phyloP scores from a whole-genome alignment of 2,329 filamentous ascomycete species.

The Colletotrichum australisinense region DNA sequence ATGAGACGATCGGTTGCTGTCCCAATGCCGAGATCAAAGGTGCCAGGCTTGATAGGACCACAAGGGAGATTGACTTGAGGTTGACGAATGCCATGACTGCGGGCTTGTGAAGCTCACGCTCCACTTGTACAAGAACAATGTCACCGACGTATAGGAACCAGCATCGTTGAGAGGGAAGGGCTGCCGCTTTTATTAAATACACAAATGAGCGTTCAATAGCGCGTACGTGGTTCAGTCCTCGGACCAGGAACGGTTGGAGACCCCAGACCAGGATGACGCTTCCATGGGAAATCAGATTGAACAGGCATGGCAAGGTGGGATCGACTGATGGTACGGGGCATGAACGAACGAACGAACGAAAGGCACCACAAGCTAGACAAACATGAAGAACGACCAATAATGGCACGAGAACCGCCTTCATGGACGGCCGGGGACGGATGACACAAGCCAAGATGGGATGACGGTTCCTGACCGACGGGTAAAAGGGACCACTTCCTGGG shows the following conservation, averaged over 20 bases:
- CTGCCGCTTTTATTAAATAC: constrained; percentile 8
- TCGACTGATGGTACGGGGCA: neutral
- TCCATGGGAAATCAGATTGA: constrained; percentile 11
- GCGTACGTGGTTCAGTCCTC: neutral
- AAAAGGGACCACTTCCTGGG: constrained; percentile 8
- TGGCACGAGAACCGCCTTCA: neutral
- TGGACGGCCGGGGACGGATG: constrained; percentile 6
- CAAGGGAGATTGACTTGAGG: constrained; percentile 33
- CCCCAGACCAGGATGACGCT: constrained; percentile 19
- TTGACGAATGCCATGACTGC: constrained; percentile 1
- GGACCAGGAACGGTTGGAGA: constrained; percentile 25
- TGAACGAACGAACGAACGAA: neutral
- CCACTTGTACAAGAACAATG: neutral
- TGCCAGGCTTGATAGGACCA: constrained; percentile 38
- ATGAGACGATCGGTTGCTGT: constrained; percentile 61
- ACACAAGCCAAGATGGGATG: constrained; percentile 7
- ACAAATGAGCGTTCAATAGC: neutral
- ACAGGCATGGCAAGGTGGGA: constrained; percentile 17
- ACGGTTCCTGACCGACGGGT: constrained; percentile 22
- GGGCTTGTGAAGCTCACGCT: neutral
- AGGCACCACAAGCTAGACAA: constrained; percentile 8
- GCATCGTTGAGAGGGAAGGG: neutral
- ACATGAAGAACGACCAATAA: constrained; percentile 11
- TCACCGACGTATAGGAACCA: neutral
- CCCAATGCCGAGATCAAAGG: constrained; percentile 52